Evolutionary conservation across 768 basidiomycete species (phyloP).

Genomic region (Boletus reticulatus): DNA sequence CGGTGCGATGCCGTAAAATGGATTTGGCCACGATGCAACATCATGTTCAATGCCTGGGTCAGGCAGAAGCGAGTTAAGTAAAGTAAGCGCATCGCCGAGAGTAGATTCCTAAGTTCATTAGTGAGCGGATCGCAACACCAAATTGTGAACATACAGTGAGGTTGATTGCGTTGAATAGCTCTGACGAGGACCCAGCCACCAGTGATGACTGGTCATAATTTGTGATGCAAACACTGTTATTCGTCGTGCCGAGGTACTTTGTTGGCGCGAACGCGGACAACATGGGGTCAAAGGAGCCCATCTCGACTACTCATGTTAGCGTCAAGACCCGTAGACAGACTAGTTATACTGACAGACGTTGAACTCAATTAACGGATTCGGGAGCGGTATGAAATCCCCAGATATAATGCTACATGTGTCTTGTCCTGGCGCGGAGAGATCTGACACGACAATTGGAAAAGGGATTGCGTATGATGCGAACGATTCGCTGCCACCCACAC

Average conservation of each 20-base stretch:
- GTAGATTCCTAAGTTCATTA: background rate
- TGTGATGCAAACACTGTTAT: constrained; percentile 29
- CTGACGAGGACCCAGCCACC: constrained; percentile 42
- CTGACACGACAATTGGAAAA: constrained; percentile 37
- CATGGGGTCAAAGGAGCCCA: constrained; percentile 41
- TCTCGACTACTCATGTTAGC: constrained; percentile 29
- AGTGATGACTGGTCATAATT: constrained; percentile 34
- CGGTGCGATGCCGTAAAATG: constrained; percentile 36
- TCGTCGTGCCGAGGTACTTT: constrained; percentile 43
- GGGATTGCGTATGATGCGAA: constrained; percentile 37
- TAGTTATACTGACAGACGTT: constrained; percentile 27
- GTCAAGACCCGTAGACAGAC: background rate
- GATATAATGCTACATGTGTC: constrained; percentile 20
- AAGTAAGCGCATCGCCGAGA: constrained; percentile 8
- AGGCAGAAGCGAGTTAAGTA: constrained; percentile 21
- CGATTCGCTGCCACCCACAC: constrained; percentile 19
- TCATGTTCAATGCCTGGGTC: constrained; percentile 28
- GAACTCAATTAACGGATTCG: constrained; percentile 34
- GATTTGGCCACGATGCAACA: constrained; percentile 35
- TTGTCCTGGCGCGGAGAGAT: constrained; percentile 25
- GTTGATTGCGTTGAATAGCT: constrained; percentile 33
- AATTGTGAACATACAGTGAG: constrained; percentile 22
- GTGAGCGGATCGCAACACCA: background rate
- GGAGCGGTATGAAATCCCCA: constrained; percentile 28
- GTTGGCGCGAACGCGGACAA: constrained; percentile 45